Conservation (phyloP, 1,284 basidiomycete genomes). For the Apiotrichum laibachii region DNA sequence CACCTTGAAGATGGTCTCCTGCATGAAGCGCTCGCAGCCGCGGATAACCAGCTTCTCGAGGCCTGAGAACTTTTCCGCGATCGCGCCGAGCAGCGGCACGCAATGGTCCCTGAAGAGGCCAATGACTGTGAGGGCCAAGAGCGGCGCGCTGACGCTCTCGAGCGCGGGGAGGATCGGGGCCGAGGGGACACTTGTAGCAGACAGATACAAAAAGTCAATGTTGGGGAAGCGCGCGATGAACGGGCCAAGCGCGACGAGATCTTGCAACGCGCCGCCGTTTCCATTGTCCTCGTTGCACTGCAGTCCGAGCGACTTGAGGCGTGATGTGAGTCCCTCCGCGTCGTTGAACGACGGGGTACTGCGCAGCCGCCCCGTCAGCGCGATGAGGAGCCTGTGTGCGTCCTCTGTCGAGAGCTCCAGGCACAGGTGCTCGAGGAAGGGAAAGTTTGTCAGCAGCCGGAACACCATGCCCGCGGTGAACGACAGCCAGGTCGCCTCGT, state of each 20-base stretch:
- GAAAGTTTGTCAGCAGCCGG: neutral
- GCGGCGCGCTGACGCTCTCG: neutral
- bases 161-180: neutral
- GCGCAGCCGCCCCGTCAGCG: neutral
- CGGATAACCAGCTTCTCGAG: neutral
- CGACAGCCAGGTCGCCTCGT: neutral
- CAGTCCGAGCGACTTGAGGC: neutral
- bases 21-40: neutral
- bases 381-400: neutral
- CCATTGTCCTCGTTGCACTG: neutral
- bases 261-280: neutral
- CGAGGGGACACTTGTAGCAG: neutral
- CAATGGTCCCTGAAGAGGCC: neutral
- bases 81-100: neutral
- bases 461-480: neutral
- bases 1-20: neutral
- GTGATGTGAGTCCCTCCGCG: neutral
- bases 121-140: neutral
- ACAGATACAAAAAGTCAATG: neutral
- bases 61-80: neutral
- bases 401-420: neutral
- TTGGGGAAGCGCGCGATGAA: neutral
- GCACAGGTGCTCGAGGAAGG: neutral
- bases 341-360: neutral
- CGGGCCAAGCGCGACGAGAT: neutral